Evolutionary conservation across 148 eudicot genomes (phyloP), one percentile per base, ranked within the genome.

Genomic region (Pharnaceum exiguum): DNA sequence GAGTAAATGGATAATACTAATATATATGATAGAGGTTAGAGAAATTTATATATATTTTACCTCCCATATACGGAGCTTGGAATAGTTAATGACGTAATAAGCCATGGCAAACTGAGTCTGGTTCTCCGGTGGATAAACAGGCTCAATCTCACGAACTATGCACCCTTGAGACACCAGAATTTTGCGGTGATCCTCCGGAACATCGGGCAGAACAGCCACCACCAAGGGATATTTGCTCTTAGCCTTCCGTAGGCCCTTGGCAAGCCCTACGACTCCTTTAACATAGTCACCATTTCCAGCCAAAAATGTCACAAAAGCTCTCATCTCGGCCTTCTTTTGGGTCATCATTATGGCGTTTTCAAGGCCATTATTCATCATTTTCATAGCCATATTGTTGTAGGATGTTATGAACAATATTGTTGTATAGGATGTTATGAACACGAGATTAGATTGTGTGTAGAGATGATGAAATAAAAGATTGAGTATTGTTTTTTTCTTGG

Each of bases 31-130:
- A n/a, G n/a, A n/a, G n/a, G n/a, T n/a, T n/a, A n/a, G n/a, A 58
- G 0, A 32, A 9, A 35, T 9, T 2, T 3, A 62, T n/a, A 1
- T 16, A 57, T 33, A 46, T 1, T 17, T 22, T 81, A 86, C 94
- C 94, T 86, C 86, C 91, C 91, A 87, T 15, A 87, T 87, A 2
- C 96, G 71, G 37, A 88, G 91, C 55, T 88, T 88, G 59, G 96
- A 88, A 70, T 88, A 88, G 64, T 88, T 88, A 52, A 88, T 80
- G 51, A 85, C 89, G 46, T 85, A 88, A 25, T 88, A 88, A 28
- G 96, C 71, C 89, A 85, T 88, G 9, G 96, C 93, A 55, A 85
- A 88, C 66, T 80, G 74, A 46, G 86, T 86, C 32, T 76, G 82
- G 45, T 85, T 85, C 53, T 79, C 78, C 1, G 96, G 93, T 2